Conservation (phyloP, 345 rosid species). For the Rubroshorea leprosula region DNA sequence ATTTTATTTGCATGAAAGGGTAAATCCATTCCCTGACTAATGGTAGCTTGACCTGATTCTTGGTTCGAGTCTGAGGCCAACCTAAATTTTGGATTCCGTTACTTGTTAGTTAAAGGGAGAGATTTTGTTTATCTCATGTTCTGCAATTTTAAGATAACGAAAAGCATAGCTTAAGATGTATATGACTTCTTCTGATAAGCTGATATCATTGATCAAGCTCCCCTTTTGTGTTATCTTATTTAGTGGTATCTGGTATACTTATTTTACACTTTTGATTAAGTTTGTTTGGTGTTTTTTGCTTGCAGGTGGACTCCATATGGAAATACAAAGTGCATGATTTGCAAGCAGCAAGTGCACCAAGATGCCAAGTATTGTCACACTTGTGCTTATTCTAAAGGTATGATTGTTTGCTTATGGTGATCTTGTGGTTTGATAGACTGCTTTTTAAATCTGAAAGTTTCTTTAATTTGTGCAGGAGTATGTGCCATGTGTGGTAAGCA, state of each 20-base stretch:
- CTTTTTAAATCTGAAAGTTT: constrained; percentile 12
- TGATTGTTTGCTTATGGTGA: not conserved
- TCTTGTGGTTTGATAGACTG: not conserved
- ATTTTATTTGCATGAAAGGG: constrained; percentile 1
- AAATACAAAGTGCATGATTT: constrained; percentile 81
- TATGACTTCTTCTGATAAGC: not conserved
- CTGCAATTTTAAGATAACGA: not conserved
- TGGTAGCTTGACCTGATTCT: not conserved
- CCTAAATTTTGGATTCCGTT: too few species aligned
- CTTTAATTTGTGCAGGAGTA: constrained; percentile 52
- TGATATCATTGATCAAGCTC: not conserved
- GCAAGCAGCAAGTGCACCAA: constrained; percentile 99
- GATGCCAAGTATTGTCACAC: constrained; percentile 96
- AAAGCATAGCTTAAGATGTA: too few species aligned
- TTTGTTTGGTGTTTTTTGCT: constrained; percentile 7
- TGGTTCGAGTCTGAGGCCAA: not conserved
- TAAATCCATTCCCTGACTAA: not conserved
- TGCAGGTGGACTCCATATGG: constrained; percentile 92
- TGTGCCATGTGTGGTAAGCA: constrained; percentile 99
- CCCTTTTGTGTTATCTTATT: not conserved
- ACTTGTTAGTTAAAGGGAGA: not conserved
- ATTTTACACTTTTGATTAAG: not conserved
- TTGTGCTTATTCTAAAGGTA: constrained; percentile 96
- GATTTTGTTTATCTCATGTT: not conserved
- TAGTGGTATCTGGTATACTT: not conserved